Conservation (phyloP, 805 yeast species). For the Sporopachydermia lactativora region DNA sequence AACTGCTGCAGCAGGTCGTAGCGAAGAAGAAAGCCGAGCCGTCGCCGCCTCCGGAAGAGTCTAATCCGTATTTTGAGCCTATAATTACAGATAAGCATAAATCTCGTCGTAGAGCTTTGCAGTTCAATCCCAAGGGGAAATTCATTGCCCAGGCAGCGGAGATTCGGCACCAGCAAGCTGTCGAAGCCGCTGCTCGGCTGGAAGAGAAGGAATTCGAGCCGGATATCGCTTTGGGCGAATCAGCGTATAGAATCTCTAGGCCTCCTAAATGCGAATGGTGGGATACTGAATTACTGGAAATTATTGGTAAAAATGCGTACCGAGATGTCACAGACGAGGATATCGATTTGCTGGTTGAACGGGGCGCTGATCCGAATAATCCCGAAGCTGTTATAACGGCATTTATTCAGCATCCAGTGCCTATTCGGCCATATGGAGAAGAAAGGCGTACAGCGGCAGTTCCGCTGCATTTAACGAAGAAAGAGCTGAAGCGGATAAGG, state of each 20-base stretch:
- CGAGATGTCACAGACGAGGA: conserved; percentile 22
- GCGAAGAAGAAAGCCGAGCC: background rate
- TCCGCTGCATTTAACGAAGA: conserved; percentile 54
- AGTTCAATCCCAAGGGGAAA: conserved; percentile 50
- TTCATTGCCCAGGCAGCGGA: conserved; percentile 40
- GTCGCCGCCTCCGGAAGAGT: too few species aligned
- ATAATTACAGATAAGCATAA: conserved; percentile 5
- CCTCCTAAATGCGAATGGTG: conserved; percentile 84
- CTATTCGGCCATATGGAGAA: conserved; percentile 46
- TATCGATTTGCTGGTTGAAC: conserved; percentile 8
- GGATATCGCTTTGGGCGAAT: conserved; percentile 41
- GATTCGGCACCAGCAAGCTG: conserved; percentile 25
- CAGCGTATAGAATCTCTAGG: conserved; percentile 26
- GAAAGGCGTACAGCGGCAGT: conserved; percentile 24
- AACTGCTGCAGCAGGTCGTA: background rate
- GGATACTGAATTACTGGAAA: conserved; percentile 48
- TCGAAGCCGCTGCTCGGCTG: conserved; percentile 18
- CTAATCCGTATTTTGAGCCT: conserved; percentile 25
- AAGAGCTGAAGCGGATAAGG: conserved; percentile 62
- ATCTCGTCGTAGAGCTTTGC: conserved; percentile 3
- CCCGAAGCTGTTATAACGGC: conserved; percentile 39
- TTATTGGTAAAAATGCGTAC: conserved; percentile 21
- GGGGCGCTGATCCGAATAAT: conserved; percentile 16
- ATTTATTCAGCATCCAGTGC: conserved; percentile 77
- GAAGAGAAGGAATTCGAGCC: conserved; percentile 28